Conservation (phyloP, 2,329 filamentous ascomycete genomes). For the Paraconiothyrium brasiliense region DNA sequence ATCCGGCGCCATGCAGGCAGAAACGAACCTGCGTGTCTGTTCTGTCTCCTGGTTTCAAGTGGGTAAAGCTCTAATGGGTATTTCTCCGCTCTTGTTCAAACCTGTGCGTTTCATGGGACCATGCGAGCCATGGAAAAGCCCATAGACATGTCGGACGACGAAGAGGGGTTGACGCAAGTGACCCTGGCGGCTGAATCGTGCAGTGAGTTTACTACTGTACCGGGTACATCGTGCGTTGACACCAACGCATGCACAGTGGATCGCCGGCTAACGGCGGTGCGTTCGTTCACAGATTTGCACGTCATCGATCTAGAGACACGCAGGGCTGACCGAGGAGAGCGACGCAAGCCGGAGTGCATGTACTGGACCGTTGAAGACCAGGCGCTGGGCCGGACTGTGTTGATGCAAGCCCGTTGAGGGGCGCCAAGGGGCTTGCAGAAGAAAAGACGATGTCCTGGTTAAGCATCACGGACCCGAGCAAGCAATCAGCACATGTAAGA, state of each 20-base stretch:
- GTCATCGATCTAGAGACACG: not conserved
- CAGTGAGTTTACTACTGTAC: slow-evolving; percentile 1
- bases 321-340: not conserved
- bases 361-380: not conserved
- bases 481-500: slow-evolving; percentile 16
- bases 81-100: not conserved
- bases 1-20: slow-evolving; percentile 8
- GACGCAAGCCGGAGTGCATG: slow-evolving; percentile 11
- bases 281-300: not conserved
- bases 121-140: slow-evolving; percentile 3
- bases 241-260: slow-evolving; percentile 22
- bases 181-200: slow-evolving; percentile 16
- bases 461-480: slow-evolving; percentile 1
- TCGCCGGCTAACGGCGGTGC: slow-evolving; percentile 19
- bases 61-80: not conserved
- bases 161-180: slow-evolving; percentile 2
- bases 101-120: not conserved
- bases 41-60: slow-evolving; percentile 1
- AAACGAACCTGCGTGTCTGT: not conserved
- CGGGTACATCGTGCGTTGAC: slow-evolving; percentile 13
- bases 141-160: not conserved
- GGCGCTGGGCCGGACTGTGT: not conserved
- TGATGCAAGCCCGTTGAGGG: slow-evolving; percentile 9
- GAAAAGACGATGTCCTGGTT: not conserved
- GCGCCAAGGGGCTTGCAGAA: not conserved